phyloP scores from a whole-genome alignment of 164 flowering plant genomes.

The Annona squamosa region DNA sequence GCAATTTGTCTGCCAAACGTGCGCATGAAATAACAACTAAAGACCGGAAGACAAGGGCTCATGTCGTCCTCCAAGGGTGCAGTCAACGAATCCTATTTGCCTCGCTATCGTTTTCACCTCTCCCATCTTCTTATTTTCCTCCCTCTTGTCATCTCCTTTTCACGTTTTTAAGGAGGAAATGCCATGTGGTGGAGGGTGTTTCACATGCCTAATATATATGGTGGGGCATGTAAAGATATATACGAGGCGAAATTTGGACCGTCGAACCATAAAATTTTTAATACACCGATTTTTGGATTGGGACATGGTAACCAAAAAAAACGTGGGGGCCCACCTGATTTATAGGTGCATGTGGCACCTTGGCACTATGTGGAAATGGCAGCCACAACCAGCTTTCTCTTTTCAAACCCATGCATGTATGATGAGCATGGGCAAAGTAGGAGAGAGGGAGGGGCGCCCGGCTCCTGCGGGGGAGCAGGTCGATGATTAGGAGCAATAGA shows the following conservation, averaged over 20 bases:
- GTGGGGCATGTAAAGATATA: too few relatives aligned
- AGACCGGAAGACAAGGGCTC: constrained; percentile 55
- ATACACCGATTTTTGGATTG: too few relatives aligned
- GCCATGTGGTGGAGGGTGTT: background rate
- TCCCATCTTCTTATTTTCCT: background rate
- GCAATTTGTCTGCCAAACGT: constrained; percentile 27
- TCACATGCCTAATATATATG: too few relatives aligned
- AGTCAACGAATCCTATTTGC: constrained; percentile 4
- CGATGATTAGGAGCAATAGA: constrained; percentile 42
- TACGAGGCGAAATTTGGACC: too few relatives aligned
- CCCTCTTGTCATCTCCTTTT: background rate
- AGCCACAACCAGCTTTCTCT: too few relatives aligned
- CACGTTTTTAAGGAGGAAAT: background rate
- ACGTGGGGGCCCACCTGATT: too few relatives aligned
- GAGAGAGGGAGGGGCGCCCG: constrained; percentile 30
- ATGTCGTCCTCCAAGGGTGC: constrained; percentile 53
- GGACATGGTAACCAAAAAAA: too few relatives aligned
- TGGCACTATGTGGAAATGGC: too few relatives aligned
- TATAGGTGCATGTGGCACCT: too few relatives aligned
- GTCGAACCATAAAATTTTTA: too few relatives aligned
- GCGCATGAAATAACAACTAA: constrained; percentile 26
- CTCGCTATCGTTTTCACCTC: background rate
- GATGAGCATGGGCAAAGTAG: background rate
- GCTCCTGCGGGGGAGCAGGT: constrained; percentile 52
- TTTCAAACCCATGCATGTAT: background rate